Evolutionary conservation across 768 basidiomycete species (phyloP).

Genomic region (Rhizopogon salebrosus): DNA sequence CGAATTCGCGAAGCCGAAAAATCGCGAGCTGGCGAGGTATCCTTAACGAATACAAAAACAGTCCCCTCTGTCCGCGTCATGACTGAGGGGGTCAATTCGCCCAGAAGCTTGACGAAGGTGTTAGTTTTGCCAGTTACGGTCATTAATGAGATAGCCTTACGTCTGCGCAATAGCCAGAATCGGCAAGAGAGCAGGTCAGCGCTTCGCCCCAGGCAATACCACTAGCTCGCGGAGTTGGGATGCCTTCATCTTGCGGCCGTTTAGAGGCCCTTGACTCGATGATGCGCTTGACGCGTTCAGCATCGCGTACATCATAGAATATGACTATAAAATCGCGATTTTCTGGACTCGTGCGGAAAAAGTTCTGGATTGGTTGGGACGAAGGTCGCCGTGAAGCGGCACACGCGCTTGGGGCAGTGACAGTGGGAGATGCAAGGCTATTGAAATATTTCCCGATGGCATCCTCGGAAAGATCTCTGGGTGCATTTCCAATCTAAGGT

Average conservation of each 20-base stretch:
- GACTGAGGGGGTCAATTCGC: slow-evolving; percentile 39
- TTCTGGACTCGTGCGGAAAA: slow-evolving; percentile 47
- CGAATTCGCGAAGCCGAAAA: slow-evolving; percentile 19
- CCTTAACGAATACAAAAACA: slow-evolving; percentile 44
- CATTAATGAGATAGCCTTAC: slow-evolving; percentile 25
- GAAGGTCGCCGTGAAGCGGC: slow-evolving; percentile 1
- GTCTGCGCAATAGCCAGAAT: slow-evolving; percentile 39
- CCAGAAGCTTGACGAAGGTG: slow-evolving; percentile 40
- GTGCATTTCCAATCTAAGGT: slow-evolving; percentile 38
- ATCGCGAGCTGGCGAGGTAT: slow-evolving; percentile 14
- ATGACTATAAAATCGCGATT: slow-evolving; percentile 52
- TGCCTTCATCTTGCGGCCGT: slow-evolving; percentile 1
- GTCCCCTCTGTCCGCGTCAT: slow-evolving; percentile 47
- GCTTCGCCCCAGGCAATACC: slow-evolving; percentile 17
- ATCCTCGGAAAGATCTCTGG: slow-evolving; percentile 25
- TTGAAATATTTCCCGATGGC: slow-evolving; percentile 26
- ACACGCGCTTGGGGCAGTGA: slow-evolving; percentile 2
- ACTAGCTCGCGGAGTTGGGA: slow-evolving; percentile 1
- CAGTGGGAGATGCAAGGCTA: slow-evolving; percentile 16
- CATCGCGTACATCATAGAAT: slow-evolving; percentile 57
- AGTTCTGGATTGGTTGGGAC: slow-evolving; percentile 43
- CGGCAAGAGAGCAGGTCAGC: slow-evolving; percentile 40
- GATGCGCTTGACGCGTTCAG: slow-evolving; percentile 40
- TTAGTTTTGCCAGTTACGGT: slow-evolving; percentile 6
- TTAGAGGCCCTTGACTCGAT: slow-evolving; percentile 24